Percentiles rank a stretch among this genome's conserved stretches.
These are phyloP conservation scores for Pueraria montana DNA, from an alignment of 306 rosid species.

Conservation along the genomic window DNA sequence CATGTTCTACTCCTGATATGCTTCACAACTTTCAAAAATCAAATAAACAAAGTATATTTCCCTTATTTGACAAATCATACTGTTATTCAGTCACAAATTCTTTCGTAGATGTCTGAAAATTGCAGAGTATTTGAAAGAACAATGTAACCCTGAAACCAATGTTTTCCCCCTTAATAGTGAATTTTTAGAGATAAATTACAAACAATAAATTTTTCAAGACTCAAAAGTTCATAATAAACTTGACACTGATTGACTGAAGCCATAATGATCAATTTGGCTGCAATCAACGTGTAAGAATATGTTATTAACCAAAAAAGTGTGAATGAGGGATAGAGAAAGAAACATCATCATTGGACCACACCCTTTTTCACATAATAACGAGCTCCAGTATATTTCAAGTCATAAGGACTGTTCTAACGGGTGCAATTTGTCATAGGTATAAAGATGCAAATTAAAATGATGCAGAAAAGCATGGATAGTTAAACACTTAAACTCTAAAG, in stretches of 20 bases:
- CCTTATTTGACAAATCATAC: conserved; percentile 16
- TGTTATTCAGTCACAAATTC: conserved; percentile 15
- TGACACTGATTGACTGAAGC: conserved; percentile 25
- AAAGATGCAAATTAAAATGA: conserved; percentile 15
- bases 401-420: no score
- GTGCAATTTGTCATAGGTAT: no score
- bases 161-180: neutral
- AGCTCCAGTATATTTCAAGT: conserved; percentile 2
- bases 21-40: conserved; percentile 32
- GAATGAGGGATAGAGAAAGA: neutral
- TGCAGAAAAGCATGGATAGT: conserved; percentile 5
- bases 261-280: conserved; percentile 1
- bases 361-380: conserved; percentile 7
- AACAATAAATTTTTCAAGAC: conserved; percentile 4
- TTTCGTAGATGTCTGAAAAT: neutral
- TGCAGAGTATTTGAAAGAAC: conserved; percentile 1
- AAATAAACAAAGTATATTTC: neutral
- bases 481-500: conserved; percentile 23
- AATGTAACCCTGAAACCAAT: conserved; percentile 23
- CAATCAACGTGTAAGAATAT: neutral
- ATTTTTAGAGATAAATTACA: neutral
- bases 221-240: neutral
- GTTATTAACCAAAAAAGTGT: neutral
- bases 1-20: conserved; percentile 36
- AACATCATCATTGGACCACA: neutral